Evolutionary conservation across 345 rosid species (phyloP).

Genomic region (Euphorbia pulcherrima): DNA sequence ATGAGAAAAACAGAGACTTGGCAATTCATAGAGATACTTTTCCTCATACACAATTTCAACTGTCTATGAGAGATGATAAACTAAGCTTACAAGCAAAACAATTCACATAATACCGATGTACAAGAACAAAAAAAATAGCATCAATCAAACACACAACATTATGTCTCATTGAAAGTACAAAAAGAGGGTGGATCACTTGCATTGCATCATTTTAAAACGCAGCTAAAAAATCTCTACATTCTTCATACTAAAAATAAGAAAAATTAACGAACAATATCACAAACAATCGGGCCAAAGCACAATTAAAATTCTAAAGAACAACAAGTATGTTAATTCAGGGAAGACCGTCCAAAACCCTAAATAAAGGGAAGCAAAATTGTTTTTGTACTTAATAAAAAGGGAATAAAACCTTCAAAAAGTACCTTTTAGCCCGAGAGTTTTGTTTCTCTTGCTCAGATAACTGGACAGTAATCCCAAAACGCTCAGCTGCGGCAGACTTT

Average conservation of each 20-base stretch:
- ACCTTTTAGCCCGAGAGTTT: constrained; percentile 90
- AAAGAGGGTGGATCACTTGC: neutral
- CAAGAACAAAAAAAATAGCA: neutral
- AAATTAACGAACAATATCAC: too few relatives aligned
- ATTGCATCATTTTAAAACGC: neutral
- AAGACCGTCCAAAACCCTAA: neutral
- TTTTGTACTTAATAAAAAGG: neutral
- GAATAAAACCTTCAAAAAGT: neutral
- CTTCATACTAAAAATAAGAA: too few relatives aligned
- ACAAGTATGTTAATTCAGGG: too few relatives aligned
- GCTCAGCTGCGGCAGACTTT: constrained; percentile 91
- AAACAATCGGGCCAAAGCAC: too few relatives aligned
- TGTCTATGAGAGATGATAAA: neutral
- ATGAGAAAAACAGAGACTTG: neutral
- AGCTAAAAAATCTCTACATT: too few relatives aligned
- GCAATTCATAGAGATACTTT: neutral
- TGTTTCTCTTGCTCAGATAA: constrained; percentile 93
- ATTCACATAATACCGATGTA: too few relatives aligned
- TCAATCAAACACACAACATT: neutral
- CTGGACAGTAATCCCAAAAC: too few relatives aligned
- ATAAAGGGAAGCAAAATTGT: neutral
- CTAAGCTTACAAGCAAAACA: neutral
- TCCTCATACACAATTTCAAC: neutral
- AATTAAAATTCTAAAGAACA: too few relatives aligned
- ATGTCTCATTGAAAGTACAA: neutral